A percentile compares a stretch with the other conserved stretches of the same genome.
Evolutionary conservation across 2,329 filamentous ascomycete species (phyloP).

Genomic region (Corynespora cassiicola): DNA sequence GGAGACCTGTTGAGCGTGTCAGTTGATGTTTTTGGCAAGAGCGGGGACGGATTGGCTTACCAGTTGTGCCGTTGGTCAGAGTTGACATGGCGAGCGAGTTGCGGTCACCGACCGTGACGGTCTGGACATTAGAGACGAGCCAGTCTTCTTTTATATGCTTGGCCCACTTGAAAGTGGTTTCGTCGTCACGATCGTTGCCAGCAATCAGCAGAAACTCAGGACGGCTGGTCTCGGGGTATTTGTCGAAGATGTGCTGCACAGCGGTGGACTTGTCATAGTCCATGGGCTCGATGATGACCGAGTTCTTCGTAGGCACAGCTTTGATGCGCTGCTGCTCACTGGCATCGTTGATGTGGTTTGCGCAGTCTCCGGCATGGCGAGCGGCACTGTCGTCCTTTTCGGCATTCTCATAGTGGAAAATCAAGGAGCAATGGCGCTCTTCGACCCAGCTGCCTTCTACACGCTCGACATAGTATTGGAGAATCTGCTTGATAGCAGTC

Average conservation of each 20-base stretch:
- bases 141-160: conserved; percentile 71
- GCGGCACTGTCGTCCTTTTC: conserved; percentile 78
- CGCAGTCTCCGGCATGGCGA: conserved; percentile 86
- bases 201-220: conserved; percentile 88
- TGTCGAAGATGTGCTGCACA: conserved; percentile 73
- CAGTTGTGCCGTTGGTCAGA: conserved; percentile 88
- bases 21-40: conserved; percentile 3
- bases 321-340: conserved; percentile 84
- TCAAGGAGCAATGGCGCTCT: conserved; percentile 86
- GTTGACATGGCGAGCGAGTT: conserved; percentile 89
- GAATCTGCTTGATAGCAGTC: conserved; percentile 78
- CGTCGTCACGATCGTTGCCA: conserved; percentile 91
- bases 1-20: conserved; percentile 29
- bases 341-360: conserved; percentile 93
- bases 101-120: conserved; percentile 83
- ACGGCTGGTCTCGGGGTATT: conserved; percentile 29
- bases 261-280: conserved; percentile 90
- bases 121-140: conserved; percentile 68
- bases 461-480: conserved; percentile 88
- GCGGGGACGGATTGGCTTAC: conserved; percentile 57
- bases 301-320: conserved; percentile 80
- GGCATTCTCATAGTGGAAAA: conserved; percentile 87
- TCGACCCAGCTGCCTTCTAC: conserved; percentile 88
- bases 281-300: conserved; percentile 82
- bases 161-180: conserved; percentile 93